Conservation (phyloP, 2,329 filamentous ascomycete genomes). For the Talaromyces marneffei region DNA sequence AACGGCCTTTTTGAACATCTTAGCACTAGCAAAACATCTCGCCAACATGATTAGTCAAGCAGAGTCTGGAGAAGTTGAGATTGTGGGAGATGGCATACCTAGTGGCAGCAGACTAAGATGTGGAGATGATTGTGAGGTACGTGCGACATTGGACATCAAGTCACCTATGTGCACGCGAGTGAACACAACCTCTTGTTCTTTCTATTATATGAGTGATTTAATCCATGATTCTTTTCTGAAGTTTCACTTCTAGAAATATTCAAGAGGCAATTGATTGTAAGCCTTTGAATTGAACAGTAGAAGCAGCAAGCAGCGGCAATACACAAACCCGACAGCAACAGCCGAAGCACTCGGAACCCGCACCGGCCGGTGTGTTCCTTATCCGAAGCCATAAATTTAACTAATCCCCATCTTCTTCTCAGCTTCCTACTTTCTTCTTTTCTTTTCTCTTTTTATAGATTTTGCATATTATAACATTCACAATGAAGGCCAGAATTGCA, state of each 20-base stretch:
- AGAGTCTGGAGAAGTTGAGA: neutral
- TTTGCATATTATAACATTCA: neutral
- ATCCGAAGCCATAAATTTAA: conserved; percentile 7
- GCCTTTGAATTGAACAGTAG: neutral
- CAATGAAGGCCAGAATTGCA: conserved; percentile 23
- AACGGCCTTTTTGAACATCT: neutral
- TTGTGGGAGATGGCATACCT: neutral
- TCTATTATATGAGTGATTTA: neutral
- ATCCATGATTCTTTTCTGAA: neutral
- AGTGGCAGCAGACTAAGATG: neutral
- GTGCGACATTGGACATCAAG: neutral
- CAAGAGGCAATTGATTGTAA: neutral
- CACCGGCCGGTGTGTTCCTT: neutral
- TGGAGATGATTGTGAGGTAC: neutral
- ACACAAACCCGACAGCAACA: neutral
- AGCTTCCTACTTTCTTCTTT: neutral
- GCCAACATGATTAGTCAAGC: neutral
- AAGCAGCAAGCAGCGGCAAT: neutral
- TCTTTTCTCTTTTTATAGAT: neutral
- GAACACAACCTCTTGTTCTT: neutral
- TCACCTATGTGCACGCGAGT: neutral
- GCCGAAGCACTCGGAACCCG: conserved; percentile 9
- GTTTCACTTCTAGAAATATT: too few relatives aligned
- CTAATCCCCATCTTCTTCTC: neutral
- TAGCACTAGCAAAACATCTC: neutral